Evolutionary conservation across 2,329 filamentous ascomycete genomes (phyloP).

Genomic region (Colletotrichum camelliae): DNA sequence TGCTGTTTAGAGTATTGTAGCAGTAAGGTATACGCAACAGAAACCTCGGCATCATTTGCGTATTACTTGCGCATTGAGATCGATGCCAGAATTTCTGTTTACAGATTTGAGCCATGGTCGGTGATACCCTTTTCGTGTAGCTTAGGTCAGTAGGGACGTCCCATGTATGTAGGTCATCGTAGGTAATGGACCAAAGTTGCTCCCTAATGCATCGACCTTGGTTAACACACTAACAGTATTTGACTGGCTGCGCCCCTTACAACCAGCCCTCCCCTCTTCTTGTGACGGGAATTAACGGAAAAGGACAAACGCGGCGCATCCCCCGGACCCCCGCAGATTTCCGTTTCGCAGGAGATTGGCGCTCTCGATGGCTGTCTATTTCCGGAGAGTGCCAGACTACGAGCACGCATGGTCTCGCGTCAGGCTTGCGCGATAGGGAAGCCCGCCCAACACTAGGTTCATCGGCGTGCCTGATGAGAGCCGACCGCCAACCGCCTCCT

Average conservation of each 20-base stretch:
- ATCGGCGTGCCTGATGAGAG: background rate
- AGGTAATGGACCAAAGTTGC: background rate
- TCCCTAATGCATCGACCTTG: background rate
- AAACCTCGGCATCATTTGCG: background rate
- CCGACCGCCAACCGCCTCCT: background rate
- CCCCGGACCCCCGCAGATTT: no score
- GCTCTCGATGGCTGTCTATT: background rate
- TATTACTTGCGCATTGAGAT: background rate
- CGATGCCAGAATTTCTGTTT: background rate
- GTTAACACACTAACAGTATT: background rate
- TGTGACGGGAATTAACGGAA: background rate
- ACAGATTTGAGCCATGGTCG: background rate
- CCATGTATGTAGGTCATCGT: background rate
- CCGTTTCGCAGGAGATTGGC: background rate
- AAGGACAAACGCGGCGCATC: background rate
- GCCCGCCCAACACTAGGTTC: background rate
- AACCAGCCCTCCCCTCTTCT: background rate
- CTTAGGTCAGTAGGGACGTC: background rate
- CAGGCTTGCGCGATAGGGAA: background rate
- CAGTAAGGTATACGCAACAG: background rate
- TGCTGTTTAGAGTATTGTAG: background rate
- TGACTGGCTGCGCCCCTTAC: background rate
- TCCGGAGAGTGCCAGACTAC: background rate
- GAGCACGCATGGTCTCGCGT: background rate
- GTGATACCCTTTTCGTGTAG: background rate